Conservation (phyloP, 306 rosid genomes). For the Vicia faba region DNA sequence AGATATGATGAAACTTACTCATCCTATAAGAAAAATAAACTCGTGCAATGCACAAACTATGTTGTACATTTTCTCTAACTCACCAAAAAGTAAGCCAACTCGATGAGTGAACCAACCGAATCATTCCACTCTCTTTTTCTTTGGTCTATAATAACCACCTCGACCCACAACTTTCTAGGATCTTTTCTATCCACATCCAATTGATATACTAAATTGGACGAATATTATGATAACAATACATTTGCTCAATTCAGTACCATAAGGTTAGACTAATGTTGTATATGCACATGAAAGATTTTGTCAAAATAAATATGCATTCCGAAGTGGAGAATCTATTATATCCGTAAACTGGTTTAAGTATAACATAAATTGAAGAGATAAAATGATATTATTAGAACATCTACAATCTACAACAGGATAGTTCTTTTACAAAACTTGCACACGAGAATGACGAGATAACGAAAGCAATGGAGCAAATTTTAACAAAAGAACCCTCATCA, state of each 20-base stretch:
- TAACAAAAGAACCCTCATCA: too few relatives aligned
- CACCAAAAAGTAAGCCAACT: too few relatives aligned
- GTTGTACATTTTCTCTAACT: too few relatives aligned
- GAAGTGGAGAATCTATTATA: conserved; percentile 7
- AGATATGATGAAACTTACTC: too few relatives aligned
- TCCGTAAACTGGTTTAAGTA: not conserved
- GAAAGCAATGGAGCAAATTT: conserved; percentile 21
- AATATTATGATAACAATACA: not conserved
- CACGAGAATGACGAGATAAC: conserved; percentile 12
- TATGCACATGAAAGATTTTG: not conserved
- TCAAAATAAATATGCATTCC: not conserved
- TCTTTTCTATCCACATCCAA: not conserved
- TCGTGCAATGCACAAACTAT: too few relatives aligned
- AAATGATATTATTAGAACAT: conserved; percentile 28
- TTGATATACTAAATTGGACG: not conserved
- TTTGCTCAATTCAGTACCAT: not conserved
- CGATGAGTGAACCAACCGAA: too few relatives aligned
- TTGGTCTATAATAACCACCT: too few relatives aligned
- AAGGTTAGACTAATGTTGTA: not conserved
- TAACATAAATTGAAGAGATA: conserved; percentile 23
- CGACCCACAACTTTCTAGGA: too few relatives aligned
- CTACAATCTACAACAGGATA: conserved; percentile 7
- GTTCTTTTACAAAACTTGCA: conserved; percentile 20
- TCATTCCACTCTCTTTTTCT: not conserved
- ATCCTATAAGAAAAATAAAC: too few relatives aligned